Base-by-base conservation (phyloP, 805 yeast genomes). In the Tetrapisispora iriomotensis region DNA sequence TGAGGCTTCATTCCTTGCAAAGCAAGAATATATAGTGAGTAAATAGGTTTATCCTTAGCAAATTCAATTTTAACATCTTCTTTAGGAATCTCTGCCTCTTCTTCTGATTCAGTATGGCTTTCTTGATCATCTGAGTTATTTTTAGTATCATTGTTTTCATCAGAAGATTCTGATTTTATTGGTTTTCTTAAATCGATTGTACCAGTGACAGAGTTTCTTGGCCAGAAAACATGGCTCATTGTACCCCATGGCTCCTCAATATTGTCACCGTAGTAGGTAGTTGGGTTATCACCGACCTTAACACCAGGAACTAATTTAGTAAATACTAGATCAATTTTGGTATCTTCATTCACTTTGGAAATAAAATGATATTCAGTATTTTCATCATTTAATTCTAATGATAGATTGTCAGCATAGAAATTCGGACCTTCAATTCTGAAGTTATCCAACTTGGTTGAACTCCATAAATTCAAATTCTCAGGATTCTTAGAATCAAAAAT, bases 1-100 rank as follows among this genome's bases (percentile, higher is more conserved):
- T 92, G 96, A 9, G 98, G 98, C 64, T 92, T 92, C 97, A 92
- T 88, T 45, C 97, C 97, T 68, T 92, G 98, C 49, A 87, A 66
- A 7, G 98, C 98, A 92, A 84, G 81, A 39, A 90, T 95, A 57
- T 78, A 88, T 94, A 92, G 82, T 36, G 86, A 71, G n/a, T 42
- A 50, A 19, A 64, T 65, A 17, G 60, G 56, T n/a, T 46, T 46
- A 8, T 51, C 48, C 20, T 51, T 45, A 4, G 45, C 29, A 34
- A 59, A 58, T 6, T 40, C 44, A 17, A 58, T 45, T 9, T 39
- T 14, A 4, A 21, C 13, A 14, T 29, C 31, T 25, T 28, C 36
- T 19, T 40, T 44, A 22, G 36, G 43, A 15, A 42, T 36, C 4
- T 43, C 37, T 19, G 32, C 48, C 5, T 28, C 45, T 21, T 37